These are phyloP conservation scores for Trichoderma asperellum DNA, from an alignment of 2,329 filamentous ascomycete genomes.

Conservation along the genomic window DNA sequence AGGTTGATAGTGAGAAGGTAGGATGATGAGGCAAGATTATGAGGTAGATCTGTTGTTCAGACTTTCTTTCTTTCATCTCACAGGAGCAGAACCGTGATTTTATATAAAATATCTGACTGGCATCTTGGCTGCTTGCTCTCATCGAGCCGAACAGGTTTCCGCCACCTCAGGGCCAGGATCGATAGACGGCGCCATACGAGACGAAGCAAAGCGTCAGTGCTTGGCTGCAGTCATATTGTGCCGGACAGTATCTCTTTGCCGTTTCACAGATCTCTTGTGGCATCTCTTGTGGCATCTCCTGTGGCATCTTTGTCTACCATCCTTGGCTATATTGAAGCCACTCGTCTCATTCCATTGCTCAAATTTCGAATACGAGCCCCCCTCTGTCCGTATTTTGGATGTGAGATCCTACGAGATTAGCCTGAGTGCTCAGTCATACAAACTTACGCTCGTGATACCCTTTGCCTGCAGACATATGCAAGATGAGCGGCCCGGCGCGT, in stretches of 20 bases:
- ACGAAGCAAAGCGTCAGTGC: background rate
- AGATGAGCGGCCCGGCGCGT: slow-evolving; percentile 14
- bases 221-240: background rate
- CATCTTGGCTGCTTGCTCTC: background rate
- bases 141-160: background rate
- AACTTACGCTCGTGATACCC: slow-evolving; percentile 4
- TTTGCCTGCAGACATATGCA: slow-evolving; percentile 12
- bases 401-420: background rate
- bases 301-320: background rate
- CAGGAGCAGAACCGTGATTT: background rate
- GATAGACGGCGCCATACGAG: background rate
- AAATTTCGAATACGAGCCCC: slow-evolving; percentile 3
- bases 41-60: background rate
- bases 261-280: slow-evolving; percentile 1
- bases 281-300: background rate
- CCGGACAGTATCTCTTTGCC: background rate
- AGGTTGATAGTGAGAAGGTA: background rate
- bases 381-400: background rate
- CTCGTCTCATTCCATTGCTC: background rate
- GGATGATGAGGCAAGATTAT: too few species aligned
- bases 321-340: background rate
- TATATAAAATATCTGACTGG: slow-evolving; percentile 4
- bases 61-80: background rate
- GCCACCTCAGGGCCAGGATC: background rate
- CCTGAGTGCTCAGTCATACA: slow-evolving; percentile 3